Conservation (phyloP, 2,329 filamentous ascomycete species). For the Leptographium wingfieldii region DNA sequence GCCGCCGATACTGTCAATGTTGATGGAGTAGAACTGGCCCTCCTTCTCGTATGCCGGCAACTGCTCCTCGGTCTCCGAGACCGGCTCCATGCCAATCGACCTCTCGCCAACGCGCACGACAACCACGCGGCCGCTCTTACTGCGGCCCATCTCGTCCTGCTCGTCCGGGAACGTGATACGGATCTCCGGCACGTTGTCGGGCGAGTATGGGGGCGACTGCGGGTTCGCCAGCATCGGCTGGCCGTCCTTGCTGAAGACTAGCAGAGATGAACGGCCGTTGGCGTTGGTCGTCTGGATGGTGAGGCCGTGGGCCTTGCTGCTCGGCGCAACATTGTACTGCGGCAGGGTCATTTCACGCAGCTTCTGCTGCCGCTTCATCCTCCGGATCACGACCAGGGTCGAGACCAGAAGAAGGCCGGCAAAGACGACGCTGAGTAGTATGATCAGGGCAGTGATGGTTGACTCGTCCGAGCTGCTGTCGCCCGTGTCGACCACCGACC, state of each 20-base stretch:
- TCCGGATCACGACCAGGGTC: conserved; percentile 60
- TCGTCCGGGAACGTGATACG: conserved; percentile 97
- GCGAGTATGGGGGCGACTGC: conserved; percentile 60
- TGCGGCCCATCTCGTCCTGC: conserved; percentile 72
- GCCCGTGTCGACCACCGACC: conserved; percentile 27
- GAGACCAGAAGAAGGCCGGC: conserved; percentile 56
- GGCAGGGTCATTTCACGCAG: conserved; percentile 46
- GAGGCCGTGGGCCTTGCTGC: conserved; percentile 39
- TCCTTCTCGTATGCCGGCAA: conserved; percentile 84
- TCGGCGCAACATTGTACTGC: conserved; percentile 37
- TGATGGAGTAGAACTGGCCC: conserved; percentile 79
- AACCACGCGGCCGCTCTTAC: conserved; percentile 76
- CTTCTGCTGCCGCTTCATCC: conserved; percentile 38
- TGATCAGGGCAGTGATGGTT: conserved; percentile 66
- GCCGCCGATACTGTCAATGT: conserved; percentile 88
- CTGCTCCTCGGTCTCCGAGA: conserved; percentile 65
- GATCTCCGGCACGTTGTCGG: conserved; percentile 84
- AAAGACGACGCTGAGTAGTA: conserved; percentile 66
- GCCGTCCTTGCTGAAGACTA: conserved; percentile 63
- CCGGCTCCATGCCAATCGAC: conserved; percentile 75
- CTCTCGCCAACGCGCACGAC: conserved; percentile 85
- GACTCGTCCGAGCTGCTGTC: conserved; percentile 31
- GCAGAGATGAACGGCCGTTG: conserved; percentile 50
- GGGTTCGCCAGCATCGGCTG: conserved; percentile 64
- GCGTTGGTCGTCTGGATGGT: conserved; percentile 43